Evolutionary conservation across 345 rosid species (phyloP).

Genomic region (Jatropha curcas): DNA sequence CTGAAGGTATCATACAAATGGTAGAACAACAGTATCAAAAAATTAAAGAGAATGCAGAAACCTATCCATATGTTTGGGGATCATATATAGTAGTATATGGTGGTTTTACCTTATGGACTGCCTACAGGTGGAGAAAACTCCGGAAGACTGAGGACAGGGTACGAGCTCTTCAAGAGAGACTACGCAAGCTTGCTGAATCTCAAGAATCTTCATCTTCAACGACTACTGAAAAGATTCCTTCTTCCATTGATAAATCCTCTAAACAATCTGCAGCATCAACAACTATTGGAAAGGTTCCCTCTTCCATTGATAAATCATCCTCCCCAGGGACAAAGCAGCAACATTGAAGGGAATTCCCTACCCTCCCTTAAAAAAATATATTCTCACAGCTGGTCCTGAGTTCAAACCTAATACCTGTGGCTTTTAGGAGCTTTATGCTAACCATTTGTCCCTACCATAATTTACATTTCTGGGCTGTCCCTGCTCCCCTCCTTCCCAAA

Average conservation of each 20-base stretch:
- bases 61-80: slow-evolving; percentile 91
- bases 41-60: slow-evolving; percentile 72
- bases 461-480: too few species aligned
- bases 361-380: too few species aligned
- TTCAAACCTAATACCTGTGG: too few species aligned
- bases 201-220: slow-evolving; percentile 41
- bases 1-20: slow-evolving; percentile 37
- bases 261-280: too few species aligned
- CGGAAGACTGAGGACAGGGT: slow-evolving; percentile 88
- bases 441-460: too few species aligned
- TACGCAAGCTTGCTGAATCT: slow-evolving; percentile 52
- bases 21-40: slow-evolving; percentile 55
- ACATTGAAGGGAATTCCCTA: too few species aligned
- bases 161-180: slow-evolving; percentile 68
- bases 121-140: slow-evolving; percentile 84
- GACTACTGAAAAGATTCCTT: slow-evolving; percentile 1
- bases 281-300: too few species aligned
- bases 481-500: not conserved
- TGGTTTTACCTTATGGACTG: slow-evolving; percentile 65
- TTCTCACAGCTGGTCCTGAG: too few species aligned
- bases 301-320: too few species aligned
- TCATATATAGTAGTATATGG: slow-evolving; percentile 86
- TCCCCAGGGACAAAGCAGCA: too few species aligned
- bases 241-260: slow-evolving; percentile 7
- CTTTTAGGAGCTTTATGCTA: too few species aligned